phyloP scores from a whole-genome alignment of 2,329 filamentous ascomycete genomes.

The Neonectria ditissima region DNA sequence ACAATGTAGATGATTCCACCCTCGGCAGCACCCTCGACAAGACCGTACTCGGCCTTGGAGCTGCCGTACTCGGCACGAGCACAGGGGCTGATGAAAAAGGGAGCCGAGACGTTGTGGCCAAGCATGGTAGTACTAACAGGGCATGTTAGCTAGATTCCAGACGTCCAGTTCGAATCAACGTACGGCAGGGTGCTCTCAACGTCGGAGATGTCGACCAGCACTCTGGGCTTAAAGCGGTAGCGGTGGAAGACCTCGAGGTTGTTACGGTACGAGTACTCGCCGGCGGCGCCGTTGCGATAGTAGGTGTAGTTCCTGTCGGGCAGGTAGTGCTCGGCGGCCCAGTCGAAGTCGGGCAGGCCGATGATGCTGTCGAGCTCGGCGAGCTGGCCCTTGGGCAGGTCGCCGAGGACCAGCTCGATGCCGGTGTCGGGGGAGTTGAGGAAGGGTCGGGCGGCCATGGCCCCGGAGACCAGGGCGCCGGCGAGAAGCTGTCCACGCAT shows the following conservation, averaged over 20 bases:
- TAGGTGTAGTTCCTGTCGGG: slow-evolving; percentile 64
- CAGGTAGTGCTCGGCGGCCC: slow-evolving; percentile 61
- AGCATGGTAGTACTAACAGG: slow-evolving; percentile 60
- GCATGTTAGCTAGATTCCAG: slow-evolving; percentile 10
- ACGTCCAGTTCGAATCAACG: not conserved
- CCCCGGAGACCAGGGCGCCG: slow-evolving; percentile 49
- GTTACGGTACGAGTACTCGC: slow-evolving; percentile 68
- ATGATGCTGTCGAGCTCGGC: slow-evolving; percentile 58
- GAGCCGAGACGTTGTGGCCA: slow-evolving; percentile 64
- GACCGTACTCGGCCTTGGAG: slow-evolving; percentile 59
- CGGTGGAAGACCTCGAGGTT: slow-evolving; percentile 66
- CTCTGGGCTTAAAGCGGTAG: slow-evolving; percentile 60
- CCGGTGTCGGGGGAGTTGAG: slow-evolving; percentile 61
- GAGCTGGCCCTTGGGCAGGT: slow-evolving; percentile 51
- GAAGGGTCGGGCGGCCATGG: slow-evolving; percentile 57
- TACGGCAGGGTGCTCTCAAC: slow-evolving; percentile 53
- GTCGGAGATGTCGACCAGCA: slow-evolving; percentile 62
- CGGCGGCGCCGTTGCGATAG: slow-evolving; percentile 67
- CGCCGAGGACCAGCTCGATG: slow-evolving; percentile 53
- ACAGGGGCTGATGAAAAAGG: slow-evolving; percentile 67
- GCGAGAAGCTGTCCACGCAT: slow-evolving; percentile 42
- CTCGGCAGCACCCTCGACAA: slow-evolving; percentile 62
- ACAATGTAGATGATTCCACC: slow-evolving; percentile 64
- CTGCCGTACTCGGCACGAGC: slow-evolving; percentile 60
- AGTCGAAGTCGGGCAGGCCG: slow-evolving; percentile 67